phyloP scores from a whole-genome alignment of 257 asterid genomes.

The Ocimum tenuiflorum region DNA sequence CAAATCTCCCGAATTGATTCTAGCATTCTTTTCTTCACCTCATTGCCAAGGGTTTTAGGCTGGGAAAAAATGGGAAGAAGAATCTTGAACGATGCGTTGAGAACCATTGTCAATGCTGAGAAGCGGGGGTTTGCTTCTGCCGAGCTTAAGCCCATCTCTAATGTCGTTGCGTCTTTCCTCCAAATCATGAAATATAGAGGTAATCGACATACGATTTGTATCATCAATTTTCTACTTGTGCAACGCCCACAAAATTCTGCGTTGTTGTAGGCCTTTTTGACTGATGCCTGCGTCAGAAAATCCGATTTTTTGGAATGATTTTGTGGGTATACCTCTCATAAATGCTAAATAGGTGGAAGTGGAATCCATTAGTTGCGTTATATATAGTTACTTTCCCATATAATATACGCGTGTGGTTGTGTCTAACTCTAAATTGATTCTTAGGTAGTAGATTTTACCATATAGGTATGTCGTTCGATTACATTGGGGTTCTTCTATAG shows the following conservation, averaged over 20 bases:
- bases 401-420: background rate
- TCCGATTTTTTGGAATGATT: background rate
- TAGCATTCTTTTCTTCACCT: background rate
- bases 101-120: slow-evolving; percentile 86
- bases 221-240: background rate
- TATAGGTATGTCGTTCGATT: background rate
- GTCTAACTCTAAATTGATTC: background rate
- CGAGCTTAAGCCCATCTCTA: slow-evolving; percentile 68
- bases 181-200: slow-evolving; percentile 96
- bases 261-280: background rate
- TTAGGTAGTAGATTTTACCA: background rate
- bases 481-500: background rate
- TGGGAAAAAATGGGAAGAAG: slow-evolving; percentile 75
- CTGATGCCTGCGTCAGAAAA: slow-evolving; percentile 1
- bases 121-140: slow-evolving; percentile 83
- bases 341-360: background rate
- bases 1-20: no score
- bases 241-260: background rate
- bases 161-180: slow-evolving; percentile 71
- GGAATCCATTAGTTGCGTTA: background rate
- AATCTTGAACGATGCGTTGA: slow-evolving; percentile 75
- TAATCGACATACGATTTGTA: no score
- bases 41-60: slow-evolving; percentile 27
- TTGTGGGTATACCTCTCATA: background rate
- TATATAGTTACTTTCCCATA: background rate